Evolutionary conservation across 441 rosid species (phyloP).

Genomic region (Corymbia citriodora): DNA sequence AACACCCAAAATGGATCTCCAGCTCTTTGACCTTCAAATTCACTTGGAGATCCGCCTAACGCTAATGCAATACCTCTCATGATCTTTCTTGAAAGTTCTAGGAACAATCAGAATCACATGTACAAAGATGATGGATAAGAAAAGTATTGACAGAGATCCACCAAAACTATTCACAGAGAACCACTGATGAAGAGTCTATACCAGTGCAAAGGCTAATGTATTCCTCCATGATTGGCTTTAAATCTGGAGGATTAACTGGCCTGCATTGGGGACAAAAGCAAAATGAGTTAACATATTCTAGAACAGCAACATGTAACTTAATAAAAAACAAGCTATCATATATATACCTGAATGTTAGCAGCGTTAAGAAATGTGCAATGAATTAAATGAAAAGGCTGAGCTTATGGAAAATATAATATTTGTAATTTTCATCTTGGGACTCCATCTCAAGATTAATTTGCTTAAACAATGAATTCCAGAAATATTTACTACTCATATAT

Average conservation of each 20-base stretch:
- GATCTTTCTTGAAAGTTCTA: constrained; percentile 73
- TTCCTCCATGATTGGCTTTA: constrained; percentile 58
- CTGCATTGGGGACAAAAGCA: constrained; percentile 25
- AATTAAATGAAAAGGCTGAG: background rate
- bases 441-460: background rate
- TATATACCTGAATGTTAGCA: background rate
- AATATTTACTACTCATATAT: background rate
- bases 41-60: constrained; percentile 55
- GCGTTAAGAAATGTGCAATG: background rate
- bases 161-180: background rate
- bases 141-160: background rate
- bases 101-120: background rate
- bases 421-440: background rate
- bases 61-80: constrained; percentile 72
- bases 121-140: background rate
- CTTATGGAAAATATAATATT: background rate
- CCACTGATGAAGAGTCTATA: constrained; percentile 3
- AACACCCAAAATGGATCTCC: constrained; percentile 85
- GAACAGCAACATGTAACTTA: background rate
- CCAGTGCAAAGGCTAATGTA: constrained; percentile 67
- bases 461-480: background rate
- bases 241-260: constrained; percentile 57
- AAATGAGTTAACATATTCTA: background rate
- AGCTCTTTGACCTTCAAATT: constrained; percentile 66
- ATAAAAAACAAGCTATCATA: background rate